Evolutionary conservation across 2,329 filamentous ascomycete genomes (phyloP), one percentile per base, ranked within the genome.

Genomic region (Penicillium occitanis): DNA sequence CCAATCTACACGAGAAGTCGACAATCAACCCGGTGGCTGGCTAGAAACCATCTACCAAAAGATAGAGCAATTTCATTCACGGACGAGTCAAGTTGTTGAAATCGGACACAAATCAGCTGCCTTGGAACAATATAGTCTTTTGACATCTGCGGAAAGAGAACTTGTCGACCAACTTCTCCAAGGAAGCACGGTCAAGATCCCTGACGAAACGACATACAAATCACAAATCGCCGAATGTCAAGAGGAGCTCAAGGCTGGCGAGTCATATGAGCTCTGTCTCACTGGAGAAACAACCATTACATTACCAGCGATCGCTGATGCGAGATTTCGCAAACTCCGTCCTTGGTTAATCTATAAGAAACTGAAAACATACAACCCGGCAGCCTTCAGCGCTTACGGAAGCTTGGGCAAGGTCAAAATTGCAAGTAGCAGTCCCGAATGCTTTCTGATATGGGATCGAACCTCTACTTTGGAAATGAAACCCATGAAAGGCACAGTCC

Each of bases 401-500:
- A 88, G 87, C 11, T 84, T 97, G 17, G 86, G 87, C 2, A 77
- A 80, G 37, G 86, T 87, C 3, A 93, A 91, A 1, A 84, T 98
- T 35, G 82, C 96, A 53, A 91, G 90, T 77, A 91, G 90, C 72
- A 96, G 92, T 3, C 94, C 94, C 0, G 94, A 98, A 79, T 90
- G 93, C 2, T 98, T 97, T 74, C 85, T 98, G 17, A 87, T 86
- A 64, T 91, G 87, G 87, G 82, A 84, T 48, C 81, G 84, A 48
- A 70, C 73, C 13, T 78, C 77, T 0, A 76, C 74, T 5, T 71
- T 82, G 2, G 78, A 81, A 68, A 95, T 97, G 84, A 88, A 93
- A 7, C 94, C 94, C 0, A 98, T 98, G 87, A 98, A 98, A 81
- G 94, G 94, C 58, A 98, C 94, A 0, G 92, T 97, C n/a, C 89